Evolutionary conservation across 164 flowering plant genomes (phyloP).

Genomic region (Liquidambar formosana): DNA sequence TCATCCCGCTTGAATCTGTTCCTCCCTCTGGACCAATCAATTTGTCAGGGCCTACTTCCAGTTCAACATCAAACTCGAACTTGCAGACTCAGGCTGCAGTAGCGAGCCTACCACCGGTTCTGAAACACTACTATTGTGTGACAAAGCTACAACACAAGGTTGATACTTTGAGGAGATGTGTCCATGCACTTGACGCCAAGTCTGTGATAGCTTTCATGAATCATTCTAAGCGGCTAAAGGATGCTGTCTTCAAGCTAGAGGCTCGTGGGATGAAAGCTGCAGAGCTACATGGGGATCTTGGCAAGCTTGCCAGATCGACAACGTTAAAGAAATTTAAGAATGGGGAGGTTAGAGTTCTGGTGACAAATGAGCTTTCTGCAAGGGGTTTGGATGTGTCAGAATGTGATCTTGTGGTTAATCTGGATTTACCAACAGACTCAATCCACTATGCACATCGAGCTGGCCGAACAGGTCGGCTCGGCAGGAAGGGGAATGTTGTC

Average conservation of each 20-base stretch:
- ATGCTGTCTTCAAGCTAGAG: constrained; percentile 86
- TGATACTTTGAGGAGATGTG: constrained; percentile 84
- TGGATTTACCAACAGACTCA: constrained; percentile 85
- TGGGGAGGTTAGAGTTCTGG: constrained; percentile 81
- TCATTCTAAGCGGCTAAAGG: constrained; percentile 79
- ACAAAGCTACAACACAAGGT: constrained; percentile 81
- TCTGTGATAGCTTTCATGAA: constrained; percentile 95
- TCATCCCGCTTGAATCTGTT: constrained; percentile 68
- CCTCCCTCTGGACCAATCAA: constrained; percentile 44
- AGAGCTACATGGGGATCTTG: constrained; percentile 93
- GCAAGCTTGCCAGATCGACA: constrained; percentile 84
- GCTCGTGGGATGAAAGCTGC: constrained; percentile 89
- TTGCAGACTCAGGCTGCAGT: constrained; percentile 42
- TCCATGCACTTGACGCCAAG: constrained; percentile 90
- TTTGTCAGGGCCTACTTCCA: constrained; percentile 27
- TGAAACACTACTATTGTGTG: constrained; percentile 78
- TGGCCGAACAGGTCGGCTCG: constrained; percentile 88
- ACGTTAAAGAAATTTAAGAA: constrained; percentile 76
- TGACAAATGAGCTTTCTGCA: constrained; percentile 97
- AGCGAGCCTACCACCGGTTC: constrained; percentile 74
- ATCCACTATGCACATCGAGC: constrained; percentile 96
- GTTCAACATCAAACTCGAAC: constrained; percentile 24
- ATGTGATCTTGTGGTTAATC: constrained; percentile 95
- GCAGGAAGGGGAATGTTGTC: constrained; percentile 83
- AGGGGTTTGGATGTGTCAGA: constrained; percentile 93